These are phyloP conservation scores for Oenanthe javanica DNA, from an alignment of 140 eudicot species.

Conservation along the genomic window DNA sequence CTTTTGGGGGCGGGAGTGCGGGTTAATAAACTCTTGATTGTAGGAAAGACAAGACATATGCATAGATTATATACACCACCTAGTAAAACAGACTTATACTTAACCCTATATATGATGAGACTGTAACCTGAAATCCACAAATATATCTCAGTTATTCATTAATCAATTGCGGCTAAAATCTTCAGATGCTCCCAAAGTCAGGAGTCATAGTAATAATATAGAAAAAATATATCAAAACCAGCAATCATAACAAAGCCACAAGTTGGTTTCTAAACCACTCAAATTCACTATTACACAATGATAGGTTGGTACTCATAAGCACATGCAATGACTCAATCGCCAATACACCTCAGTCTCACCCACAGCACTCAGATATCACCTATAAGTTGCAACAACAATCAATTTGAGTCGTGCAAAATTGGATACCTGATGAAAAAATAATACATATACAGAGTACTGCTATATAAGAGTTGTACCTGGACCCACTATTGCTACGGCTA, in stretches of 20 bases:
- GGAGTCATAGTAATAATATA: neutral
- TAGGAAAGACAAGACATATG: too few species aligned
- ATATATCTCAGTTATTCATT: neutral
- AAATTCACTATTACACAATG: neutral
- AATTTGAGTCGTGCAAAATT: neutral
- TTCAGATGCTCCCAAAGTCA: neutral
- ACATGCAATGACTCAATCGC: neutral
- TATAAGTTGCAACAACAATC: neutral
- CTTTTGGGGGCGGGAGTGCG: too few species aligned
- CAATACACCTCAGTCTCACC: neutral
- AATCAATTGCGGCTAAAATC: neutral
- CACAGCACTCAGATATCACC: neutral
- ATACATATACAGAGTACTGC: neutral
- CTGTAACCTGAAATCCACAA: neutral
- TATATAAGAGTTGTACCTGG: constrained; percentile 30
- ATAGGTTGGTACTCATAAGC: neutral
- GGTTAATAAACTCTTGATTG: too few species aligned
- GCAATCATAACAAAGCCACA: neutral
- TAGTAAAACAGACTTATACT: too few species aligned
- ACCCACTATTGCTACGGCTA: constrained; percentile 38
- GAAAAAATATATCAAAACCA: neutral
- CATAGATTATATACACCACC: too few species aligned
- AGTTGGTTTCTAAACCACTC: neutral
- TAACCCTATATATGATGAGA: too few species aligned
- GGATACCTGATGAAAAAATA: neutral